These are phyloP conservation scores for Apium graveolens DNA, from an alignment of 129 eudicot genomes.

Conservation along the genomic window DNA sequence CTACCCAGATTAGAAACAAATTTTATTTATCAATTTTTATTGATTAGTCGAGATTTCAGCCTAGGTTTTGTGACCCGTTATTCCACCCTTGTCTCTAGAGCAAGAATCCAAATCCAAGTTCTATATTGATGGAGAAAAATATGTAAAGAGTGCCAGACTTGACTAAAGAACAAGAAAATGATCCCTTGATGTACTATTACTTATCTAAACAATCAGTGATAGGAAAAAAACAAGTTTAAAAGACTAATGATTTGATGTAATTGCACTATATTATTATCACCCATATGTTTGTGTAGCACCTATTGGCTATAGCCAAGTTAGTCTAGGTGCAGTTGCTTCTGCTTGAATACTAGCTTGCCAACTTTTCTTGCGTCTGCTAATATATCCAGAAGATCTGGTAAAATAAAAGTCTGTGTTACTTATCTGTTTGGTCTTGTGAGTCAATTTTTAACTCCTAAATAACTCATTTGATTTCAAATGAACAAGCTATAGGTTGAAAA, in stretches of 20 bases:
- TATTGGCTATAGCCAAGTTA: neutral
- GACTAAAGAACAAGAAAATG: slow-evolving; percentile 21
- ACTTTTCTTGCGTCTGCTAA: neutral
- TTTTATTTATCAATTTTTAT: no score
- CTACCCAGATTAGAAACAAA: no score
- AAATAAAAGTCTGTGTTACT: neutral
- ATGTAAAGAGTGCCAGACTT: slow-evolving; percentile 28
- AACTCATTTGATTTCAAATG: neutral
- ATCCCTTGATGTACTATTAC: neutral
- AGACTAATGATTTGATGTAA: neutral
- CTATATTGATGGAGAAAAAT: neutral
- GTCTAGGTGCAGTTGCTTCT: neutral
- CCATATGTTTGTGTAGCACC: neutral
- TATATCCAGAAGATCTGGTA: neutral
- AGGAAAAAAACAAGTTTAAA: neutral
- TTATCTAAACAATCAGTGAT: neutral
- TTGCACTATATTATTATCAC: neutral
- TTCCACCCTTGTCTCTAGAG: no score
- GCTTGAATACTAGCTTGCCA: neutral
- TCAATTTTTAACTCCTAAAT: neutral
- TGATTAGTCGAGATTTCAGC: no score
- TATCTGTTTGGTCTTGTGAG: neutral
- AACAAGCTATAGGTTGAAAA: neutral
- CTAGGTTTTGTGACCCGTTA: no score
- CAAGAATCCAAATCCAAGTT: neutral